Evolutionary conservation across 805 yeast genomes (phyloP).

Genomic region (Kodamaea neixiangensis): DNA sequence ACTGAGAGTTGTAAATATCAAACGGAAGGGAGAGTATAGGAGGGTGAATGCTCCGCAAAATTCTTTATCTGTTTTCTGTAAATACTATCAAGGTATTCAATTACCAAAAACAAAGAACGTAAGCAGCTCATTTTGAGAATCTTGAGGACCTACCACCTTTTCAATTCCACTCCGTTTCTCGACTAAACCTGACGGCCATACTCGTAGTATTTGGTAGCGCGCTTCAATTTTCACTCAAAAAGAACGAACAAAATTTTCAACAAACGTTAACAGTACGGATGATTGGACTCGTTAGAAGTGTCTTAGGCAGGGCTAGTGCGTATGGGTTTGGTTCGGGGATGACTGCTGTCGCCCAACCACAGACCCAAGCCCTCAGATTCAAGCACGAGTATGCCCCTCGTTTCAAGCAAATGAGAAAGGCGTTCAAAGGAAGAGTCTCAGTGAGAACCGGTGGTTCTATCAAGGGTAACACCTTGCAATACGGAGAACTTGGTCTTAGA

Average conservation of each 20-base stretch:
- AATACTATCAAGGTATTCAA: too few relatives aligned
- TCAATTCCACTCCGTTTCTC: background rate
- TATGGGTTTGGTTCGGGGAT: background rate
- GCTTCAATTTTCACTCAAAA: background rate
- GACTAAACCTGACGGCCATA: background rate
- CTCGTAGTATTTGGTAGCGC: constrained; percentile 3
- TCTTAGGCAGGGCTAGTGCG: background rate
- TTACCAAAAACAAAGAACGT: too few relatives aligned
- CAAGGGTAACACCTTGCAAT: constrained; percentile 80
- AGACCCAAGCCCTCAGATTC: constrained; percentile 33
- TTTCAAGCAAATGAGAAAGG: constrained; percentile 65
- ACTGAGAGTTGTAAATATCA: background rate
- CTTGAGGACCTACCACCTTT: too few relatives aligned
- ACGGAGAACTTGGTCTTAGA: constrained; percentile 85
- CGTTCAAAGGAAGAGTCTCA: constrained; percentile 91
- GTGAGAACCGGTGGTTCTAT: constrained; percentile 93
- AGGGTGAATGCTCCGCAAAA: too few relatives aligned
- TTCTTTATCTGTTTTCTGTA: too few relatives aligned
- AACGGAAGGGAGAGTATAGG: too few relatives aligned
- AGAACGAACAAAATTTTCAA: constrained; percentile 1
- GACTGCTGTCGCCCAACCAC: background rate
- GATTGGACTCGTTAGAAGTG: constrained; percentile 13
- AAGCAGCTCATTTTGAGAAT: too few relatives aligned
- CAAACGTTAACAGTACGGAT: constrained; percentile 1
- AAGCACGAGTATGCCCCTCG: constrained; percentile 81